phyloP scores from a whole-genome alignment of 768 basidiomycete species.

The Boletus subparvulus region DNA sequence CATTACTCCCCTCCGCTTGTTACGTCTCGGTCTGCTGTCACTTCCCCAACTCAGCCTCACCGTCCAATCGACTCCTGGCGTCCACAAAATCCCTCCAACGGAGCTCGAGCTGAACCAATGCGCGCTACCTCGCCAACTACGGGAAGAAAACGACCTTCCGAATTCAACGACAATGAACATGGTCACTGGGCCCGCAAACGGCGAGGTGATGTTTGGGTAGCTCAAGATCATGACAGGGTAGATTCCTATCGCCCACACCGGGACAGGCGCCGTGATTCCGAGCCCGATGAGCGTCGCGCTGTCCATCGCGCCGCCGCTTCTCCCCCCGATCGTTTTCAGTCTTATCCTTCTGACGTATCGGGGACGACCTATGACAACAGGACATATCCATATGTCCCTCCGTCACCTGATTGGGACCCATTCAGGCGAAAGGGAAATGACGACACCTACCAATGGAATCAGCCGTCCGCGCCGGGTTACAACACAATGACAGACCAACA shows the following conservation, averaged over 20 bases:
- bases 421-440: constrained; percentile 14
- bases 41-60: constrained; percentile 6
- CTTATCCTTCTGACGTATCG: constrained; percentile 7
- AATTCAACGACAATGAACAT: constrained; percentile 22
- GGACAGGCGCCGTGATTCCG: constrained; percentile 14
- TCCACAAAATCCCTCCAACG: constrained; percentile 2
- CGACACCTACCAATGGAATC: constrained; percentile 14
- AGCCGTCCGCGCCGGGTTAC: neutral
- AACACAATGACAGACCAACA: constrained; percentile 1
- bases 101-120: constrained; percentile 19
- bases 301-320: constrained; percentile 6
- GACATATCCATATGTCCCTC: neutral
- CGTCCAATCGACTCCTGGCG: constrained; percentile 5
- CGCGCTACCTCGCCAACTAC: constrained; percentile 13
- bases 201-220: constrained; percentile 21
- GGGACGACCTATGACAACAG: constrained; percentile 9
- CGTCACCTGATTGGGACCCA: constrained; percentile 7
- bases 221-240: constrained; percentile 8
- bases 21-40: neutral
- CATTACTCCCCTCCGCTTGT: constrained; percentile 11
- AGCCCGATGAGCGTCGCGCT: constrained; percentile 14
- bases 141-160: constrained; percentile 24
- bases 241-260: constrained; percentile 5
- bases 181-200: constrained; percentile 22
- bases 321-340: constrained; percentile 3